Base-by-base conservation (phyloP, 192 early-diverging fungal species). In the Diversispora eburnea region DNA sequence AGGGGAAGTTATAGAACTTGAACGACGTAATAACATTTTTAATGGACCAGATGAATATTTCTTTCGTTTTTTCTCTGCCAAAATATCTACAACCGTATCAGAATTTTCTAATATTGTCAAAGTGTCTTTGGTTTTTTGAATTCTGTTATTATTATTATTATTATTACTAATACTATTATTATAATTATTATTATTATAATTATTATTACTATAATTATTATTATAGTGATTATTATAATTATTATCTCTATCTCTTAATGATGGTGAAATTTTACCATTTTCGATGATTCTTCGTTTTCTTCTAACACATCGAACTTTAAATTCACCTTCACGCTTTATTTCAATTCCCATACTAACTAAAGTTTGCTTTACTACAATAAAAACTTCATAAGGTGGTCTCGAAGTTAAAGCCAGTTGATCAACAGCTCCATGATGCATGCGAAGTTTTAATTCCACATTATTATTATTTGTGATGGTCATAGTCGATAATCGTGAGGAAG, bases 361-460 rank as follows among this genome's bases (percentile, higher is more conserved):
- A 0, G 84, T 83, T 61, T 85, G 83, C 66, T 89, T 88, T 46
- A 93, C 85, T 8, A 89, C 84, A 43, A 81, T 83, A 69, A 91
- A 88, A 46, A 93, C 80, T 71, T 89, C 89, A 6, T 85, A 84
- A 1, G 91, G 91, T 22, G 86, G 77, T 42, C 85, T 74, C 22
- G 85, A 83, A 19, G 90, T 91, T 54, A 93, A 78, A 7, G 90
- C 89, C 48, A 85, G 83, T 17, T 88, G 80, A 55, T 91, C 90
- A 0, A 93, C 88, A 19, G 88, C 91, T 47, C 91, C 91, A 55
- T 90, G 88, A 67, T 91, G 89, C 22, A 87, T 83, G 25, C 88
- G 87, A 70, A 93, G 85, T 63, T 91, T 88, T 43, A 83, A 77
- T 60, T 88, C 72, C 8, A 79, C 63, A 0, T 75, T 79, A n/a